A percentile compares a stretch with the other conserved stretches of the same genome.
Conservation (phyloP, 805 yeast genomes). For the Hanseniaspora lachancei region DNA sequence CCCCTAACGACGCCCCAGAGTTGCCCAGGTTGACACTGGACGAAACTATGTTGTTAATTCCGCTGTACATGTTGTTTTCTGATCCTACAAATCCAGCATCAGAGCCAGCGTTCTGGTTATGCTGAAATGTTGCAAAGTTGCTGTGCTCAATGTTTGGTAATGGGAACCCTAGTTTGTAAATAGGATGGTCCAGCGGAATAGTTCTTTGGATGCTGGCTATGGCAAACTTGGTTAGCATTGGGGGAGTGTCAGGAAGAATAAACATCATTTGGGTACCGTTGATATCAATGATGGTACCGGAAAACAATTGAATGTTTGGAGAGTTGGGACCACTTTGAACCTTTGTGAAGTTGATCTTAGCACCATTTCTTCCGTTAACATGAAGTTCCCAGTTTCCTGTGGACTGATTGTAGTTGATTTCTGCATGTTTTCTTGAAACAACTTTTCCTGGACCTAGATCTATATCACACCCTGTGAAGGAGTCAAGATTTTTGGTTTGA, state of each 20-base stretch:
- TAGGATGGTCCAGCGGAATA: slow-evolving; percentile 8
- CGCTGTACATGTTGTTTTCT: not conserved
- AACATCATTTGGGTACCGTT: slow-evolving; percentile 99
- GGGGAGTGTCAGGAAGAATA: slow-evolving; percentile 81
- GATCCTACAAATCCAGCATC: not conserved
- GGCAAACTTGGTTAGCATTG: slow-evolving; percentile 39
- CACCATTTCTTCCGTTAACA: slow-evolving; percentile 83
- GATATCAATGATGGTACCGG: slow-evolving; percentile 86
- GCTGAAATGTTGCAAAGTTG: not conserved
- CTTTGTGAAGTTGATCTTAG: slow-evolving; percentile 62
- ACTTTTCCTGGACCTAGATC: slow-evolving; percentile 96
- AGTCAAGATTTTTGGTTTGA: not conserved
- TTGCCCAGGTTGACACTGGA: slow-evolving; percentile 15
- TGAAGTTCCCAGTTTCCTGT: slow-evolving; percentile 74
- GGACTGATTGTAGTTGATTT: slow-evolving; percentile 61
- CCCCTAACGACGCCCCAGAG: slow-evolving; percentile 10
- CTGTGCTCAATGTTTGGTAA: slow-evolving; percentile 17
- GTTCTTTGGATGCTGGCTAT: slow-evolving; percentile 24
- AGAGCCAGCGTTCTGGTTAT: not conserved
- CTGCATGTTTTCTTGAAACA: slow-evolving; percentile 85
- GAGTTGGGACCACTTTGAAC: slow-evolving; percentile 34
- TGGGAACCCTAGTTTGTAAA: slow-evolving; percentile 16
- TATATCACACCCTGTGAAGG: slow-evolving; percentile 38
- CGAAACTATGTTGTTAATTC: slow-evolving; percentile 1
- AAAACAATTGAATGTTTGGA: slow-evolving; percentile 44